Evolutionary conservation across 257 asterid genomes (phyloP).

Genomic region (Solanum megistacrolobum): DNA sequence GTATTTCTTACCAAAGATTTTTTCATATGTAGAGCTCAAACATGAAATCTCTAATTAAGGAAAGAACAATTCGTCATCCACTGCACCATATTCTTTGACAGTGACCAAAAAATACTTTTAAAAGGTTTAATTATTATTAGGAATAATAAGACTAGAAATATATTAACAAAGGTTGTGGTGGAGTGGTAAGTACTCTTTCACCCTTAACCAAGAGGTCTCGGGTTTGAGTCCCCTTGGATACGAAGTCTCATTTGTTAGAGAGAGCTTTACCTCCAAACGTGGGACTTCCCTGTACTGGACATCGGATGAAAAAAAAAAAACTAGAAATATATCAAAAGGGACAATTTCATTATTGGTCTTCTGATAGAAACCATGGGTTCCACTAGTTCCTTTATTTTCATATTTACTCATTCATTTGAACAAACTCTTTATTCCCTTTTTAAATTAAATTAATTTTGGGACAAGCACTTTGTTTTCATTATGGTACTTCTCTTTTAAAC

Average conservation of each 20-base stretch:
- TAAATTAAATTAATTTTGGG: neutral
- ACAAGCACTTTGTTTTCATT: neutral
- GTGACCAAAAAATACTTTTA: neutral
- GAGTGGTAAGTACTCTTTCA: too few species aligned
- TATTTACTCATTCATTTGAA: neutral
- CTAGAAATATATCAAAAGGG: neutral
- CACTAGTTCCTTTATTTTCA: neutral
- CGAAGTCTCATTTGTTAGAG: too few species aligned
- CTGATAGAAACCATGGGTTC: neutral
- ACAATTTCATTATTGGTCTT: neutral
- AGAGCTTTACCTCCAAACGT: too few species aligned
- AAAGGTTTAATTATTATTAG: neutral
- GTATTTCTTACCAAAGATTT: too few species aligned
- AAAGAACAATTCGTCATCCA: neutral
- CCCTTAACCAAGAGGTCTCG: too few species aligned
- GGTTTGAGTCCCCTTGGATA: too few species aligned
- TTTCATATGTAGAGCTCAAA: neutral
- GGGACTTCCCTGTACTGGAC: accelerated
- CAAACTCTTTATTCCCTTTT: neutral
- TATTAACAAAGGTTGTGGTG: too few species aligned
- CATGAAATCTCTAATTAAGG: too few species aligned
- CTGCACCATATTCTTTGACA: too few species aligned
- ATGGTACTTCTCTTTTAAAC: neutral
- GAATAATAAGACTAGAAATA: too few species aligned
- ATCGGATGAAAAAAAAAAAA: too few species aligned